Evolutionary conservation across 768 basidiomycete species (phyloP).

Genomic region (Leccinum rimulosum): DNA sequence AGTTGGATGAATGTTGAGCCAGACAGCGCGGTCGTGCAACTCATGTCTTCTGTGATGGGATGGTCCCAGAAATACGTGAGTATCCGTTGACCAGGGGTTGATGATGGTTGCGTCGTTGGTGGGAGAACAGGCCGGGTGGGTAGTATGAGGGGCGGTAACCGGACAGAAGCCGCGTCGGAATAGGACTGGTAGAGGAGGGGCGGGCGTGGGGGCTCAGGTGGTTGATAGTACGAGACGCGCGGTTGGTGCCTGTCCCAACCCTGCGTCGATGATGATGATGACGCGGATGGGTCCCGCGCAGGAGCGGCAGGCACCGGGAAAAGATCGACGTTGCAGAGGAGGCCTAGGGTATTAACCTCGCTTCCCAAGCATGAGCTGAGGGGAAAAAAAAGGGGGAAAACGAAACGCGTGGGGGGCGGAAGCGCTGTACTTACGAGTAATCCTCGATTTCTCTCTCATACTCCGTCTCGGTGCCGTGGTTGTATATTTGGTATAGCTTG

Average conservation of each 20-base stretch:
- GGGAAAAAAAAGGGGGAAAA: background rate
- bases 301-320: conserved; percentile 50
- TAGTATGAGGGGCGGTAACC: conserved; percentile 22
- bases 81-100: conserved; percentile 32
- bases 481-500: conserved; percentile 46
- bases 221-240: conserved; percentile 8
- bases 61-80: conserved; percentile 42
- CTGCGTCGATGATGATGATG: background rate
- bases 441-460: conserved; percentile 48
- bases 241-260: conserved; percentile 13
- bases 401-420: background rate
- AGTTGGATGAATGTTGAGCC: conserved; percentile 64
- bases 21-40: conserved; percentile 50
- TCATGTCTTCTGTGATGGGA: conserved; percentile 44
- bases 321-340: conserved; percentile 76
- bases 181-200: conserved; percentile 13
- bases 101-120: conserved; percentile 6
- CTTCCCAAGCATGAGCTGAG: conserved; percentile 35
- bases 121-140: conserved; percentile 11
- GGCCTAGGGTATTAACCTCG: conserved; percentile 58
- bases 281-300: conserved; percentile 6
- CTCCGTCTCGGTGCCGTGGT: conserved; percentile 38
- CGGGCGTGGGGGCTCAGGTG: conserved; percentile 7
- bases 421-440: conserved; percentile 44
- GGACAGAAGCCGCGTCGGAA: conserved; percentile 15